Evolutionary conservation across 202 grass and related monocot genomes (phyloP).

Genomic region (Bolboschoenoplectus hybrid): DNA sequence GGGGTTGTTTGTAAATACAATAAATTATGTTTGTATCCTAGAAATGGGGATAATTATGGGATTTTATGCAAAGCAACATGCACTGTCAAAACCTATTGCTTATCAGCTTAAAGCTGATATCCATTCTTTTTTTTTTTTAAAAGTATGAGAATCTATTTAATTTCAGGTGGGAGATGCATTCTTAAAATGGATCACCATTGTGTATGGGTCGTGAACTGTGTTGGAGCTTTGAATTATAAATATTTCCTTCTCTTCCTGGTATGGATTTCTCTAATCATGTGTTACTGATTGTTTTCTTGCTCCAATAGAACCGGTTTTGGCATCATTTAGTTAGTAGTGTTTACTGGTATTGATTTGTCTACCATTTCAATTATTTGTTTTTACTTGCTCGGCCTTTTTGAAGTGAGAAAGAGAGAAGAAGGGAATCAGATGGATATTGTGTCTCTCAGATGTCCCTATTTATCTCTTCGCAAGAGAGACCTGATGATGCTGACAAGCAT

Average conservation of each 20-base stretch:
- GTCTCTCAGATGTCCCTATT: not conserved
- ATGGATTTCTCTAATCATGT: conserved; percentile 40
- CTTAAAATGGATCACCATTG: conserved; percentile 97
- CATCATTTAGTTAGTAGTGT: conserved; percentile 1
- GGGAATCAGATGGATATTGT: not conserved
- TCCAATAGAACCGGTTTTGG: not conserved
- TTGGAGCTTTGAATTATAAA: conserved; percentile 95
- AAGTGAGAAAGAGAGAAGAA: not conserved
- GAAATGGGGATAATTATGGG: not conserved
- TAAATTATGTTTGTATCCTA: conserved; percentile 25
- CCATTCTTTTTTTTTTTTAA: not conserved
- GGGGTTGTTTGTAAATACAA: conserved; percentile 3
- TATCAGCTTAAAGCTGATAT: conserved; percentile 10
- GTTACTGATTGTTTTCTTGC: conserved; percentile 27
- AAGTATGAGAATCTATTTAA: conserved; percentile 18
- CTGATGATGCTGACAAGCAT: not conserved
- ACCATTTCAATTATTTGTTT: not conserved
- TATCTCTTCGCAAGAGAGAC: conserved; percentile 10
- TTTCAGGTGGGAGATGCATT: conserved; percentile 89
- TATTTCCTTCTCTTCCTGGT: conserved; percentile 98
- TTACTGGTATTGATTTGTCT: not conserved
- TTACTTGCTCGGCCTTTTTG: not conserved
- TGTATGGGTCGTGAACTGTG: conserved; percentile 96
- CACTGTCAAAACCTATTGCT: not conserved
- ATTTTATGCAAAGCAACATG: not conserved